Base-by-base conservation (phyloP, 139 green algal species). In the Marvania coccoides region DNA sequence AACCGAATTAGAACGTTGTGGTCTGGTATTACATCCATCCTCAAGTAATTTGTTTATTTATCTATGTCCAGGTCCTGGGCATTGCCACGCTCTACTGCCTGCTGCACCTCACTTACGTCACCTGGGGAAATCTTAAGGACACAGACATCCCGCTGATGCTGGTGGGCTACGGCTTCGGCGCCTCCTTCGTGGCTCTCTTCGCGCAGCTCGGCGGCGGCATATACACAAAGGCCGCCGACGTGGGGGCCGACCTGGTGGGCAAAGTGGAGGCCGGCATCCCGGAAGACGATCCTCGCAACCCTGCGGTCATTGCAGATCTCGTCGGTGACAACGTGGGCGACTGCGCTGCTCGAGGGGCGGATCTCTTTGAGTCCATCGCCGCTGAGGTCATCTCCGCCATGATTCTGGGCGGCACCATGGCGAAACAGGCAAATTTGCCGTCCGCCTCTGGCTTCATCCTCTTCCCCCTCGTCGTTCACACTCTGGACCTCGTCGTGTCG, bases 281-380 rank as follows among this genome's bases (percentile, higher is more conserved):
- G 2, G 86, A 92, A 67, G 86, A 92, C 65, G 86, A 92, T 65
- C 85, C 86, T 1, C 58, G 85, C 15, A 90, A 90, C 67, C 84
- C 85, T 3, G 85, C 85, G 6, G 72, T 80, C 29, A 87, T 91
- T 47, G 84, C 84, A 5, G 83, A 91, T 39, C 75, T 79, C 60
- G 79, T 88, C 5, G 83, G 83, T 6, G 84, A 90, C 68, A 91
- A 90, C 73, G 85, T 91, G 24, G 85, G 85, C 13, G 85, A 90
- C 69, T 77, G 73, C 34, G 68, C 80, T 28, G 85, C 68, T 46
- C 60, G 73, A 13, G 85, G 83, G 34, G 84, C 85, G 1, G 85
- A 92, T 55, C 62, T 90, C 34, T 90, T 90, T 63, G 85, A 88
- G 69, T 83, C 73, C 54, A 71, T 71, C 19, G 70, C 69, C 15